These are phyloP conservation scores for Cryptococcus sp. DNA, from an alignment of 1,284 basidiomycete species.

Conservation along the genomic window DNA sequence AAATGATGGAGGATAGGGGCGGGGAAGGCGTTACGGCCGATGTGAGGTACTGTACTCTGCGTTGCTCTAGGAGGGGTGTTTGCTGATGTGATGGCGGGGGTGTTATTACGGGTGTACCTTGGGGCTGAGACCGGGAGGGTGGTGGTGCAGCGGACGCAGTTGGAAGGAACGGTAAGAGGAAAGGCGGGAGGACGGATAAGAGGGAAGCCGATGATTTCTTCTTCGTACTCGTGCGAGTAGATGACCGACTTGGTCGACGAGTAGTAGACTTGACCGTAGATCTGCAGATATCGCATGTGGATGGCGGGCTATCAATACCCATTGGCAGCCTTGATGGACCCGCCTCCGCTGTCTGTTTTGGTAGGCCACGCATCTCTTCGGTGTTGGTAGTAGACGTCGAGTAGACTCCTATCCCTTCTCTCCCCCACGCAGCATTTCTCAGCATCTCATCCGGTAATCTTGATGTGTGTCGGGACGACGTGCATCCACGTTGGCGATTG, in stretches of 20 bases:
- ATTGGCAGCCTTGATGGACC: conserved; percentile 5
- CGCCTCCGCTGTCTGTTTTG: neutral
- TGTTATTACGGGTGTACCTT: conserved; percentile 5
- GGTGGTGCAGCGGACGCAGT: conserved; percentile 9
- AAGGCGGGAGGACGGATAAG: conserved; percentile 7
- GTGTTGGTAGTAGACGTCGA: no score
- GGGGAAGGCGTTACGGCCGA: conserved; percentile 12
- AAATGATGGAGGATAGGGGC: conserved; percentile 13
- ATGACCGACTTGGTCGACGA: neutral
- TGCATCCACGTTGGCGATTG: no score
- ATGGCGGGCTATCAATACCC: no score
- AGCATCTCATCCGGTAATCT: conserved; percentile 1
- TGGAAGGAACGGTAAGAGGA: conserved; percentile 13
- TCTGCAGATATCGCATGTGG: no score
- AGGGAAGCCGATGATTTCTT: neutral
- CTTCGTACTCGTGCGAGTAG: neutral
- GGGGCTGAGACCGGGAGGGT: neutral
- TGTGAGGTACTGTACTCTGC: conserved; percentile 15
- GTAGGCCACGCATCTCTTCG: no score
- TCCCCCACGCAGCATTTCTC: conserved; percentile 4
- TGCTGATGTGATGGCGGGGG: conserved; percentile 1
- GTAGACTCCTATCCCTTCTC: conserved; percentile 12
- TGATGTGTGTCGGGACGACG: neutral
- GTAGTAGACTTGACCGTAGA: neutral
- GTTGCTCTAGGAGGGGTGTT: neutral